Base-by-base conservation (phyloP, 257 asterid genomes). In the Jacaranda copaia region DNA sequence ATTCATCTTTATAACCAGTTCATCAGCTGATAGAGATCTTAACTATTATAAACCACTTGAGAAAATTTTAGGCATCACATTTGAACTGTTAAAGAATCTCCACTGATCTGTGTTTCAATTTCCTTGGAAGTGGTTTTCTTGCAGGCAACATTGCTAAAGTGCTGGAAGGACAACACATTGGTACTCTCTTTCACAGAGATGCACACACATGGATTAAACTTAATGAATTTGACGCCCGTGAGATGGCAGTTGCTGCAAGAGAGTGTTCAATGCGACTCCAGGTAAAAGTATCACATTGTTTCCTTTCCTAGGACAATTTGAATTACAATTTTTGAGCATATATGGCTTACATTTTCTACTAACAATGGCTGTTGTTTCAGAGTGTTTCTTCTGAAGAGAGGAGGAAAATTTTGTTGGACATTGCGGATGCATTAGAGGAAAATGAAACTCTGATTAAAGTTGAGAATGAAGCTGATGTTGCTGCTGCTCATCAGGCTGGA, bases 221-320 rank as follows among this genome's bases (percentile, higher is more conserved):
- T 45, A 86, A 81, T 38, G 97, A 92, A 36, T 61, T 75, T 19
- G 82, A 83, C 60, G 87, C 88, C 18, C 84, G 85, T 10, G 94
- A 86, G 62, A 89, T 92, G 97, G 97, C 95, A 43, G 81, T 82
- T 79, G 91, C 94, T 76, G 97, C 97, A 6, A 85, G 94, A 85
- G 96, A 86, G 79, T 84, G 93, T 83, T 89, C 96, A 15, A 81
- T 84, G 36, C 81, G 86, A 65, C 87, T 92, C 74, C 97, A 91
- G 93, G 97, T 89, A 66, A 46, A 57, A 42, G 8, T 18, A 10
- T 18, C 48, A 16, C 9, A 62, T 39, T 65, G 69, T 73, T 25
- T 32, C 2, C 40, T 71, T 38, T 45, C 57, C 8, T 25, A 59
- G 46, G 46, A 55, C 16, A 20, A n/a, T 55, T 67, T 61, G 45